phyloP scores from a whole-genome alignment of 75 land plant species.

The Chamaecyparis obtusa region DNA sequence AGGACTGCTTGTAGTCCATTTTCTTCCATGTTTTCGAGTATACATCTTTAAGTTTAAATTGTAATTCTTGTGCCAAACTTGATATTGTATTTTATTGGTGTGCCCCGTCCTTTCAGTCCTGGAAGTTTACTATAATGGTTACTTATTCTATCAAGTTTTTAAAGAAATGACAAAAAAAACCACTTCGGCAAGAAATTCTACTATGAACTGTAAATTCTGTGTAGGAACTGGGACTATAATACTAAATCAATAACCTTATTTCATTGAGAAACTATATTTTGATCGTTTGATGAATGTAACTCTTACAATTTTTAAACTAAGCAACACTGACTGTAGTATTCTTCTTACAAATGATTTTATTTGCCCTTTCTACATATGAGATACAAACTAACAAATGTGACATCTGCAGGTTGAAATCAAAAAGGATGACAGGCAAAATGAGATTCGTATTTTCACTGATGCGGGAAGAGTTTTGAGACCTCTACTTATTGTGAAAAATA shows the following conservation, averaged over 20 bases:
- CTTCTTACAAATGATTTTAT: not conserved
- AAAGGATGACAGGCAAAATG: slow-evolving; percentile 46
- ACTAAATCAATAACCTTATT: not conserved
- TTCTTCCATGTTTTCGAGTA: not conserved
- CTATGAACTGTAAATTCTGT: not conserved
- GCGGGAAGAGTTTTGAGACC: slow-evolving; percentile 90
- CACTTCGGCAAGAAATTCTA: not conserved
- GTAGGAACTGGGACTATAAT: not conserved
- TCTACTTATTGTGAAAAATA: slow-evolving; percentile 67
- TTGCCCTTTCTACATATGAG: not conserved
- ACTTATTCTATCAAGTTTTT: not conserved
- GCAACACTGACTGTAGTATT: not conserved
- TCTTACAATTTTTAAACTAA: not conserved
- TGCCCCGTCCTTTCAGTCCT: not conserved
- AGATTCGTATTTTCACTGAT: slow-evolving; percentile 77
- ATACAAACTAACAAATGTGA: not conserved
- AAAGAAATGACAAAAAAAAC: not conserved
- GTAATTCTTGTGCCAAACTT: not conserved
- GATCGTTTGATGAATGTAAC: not conserved
- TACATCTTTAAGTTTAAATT: not conserved
- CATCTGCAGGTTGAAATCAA: slow-evolving; percentile 72
- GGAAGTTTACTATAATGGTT: not conserved
- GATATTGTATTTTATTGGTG: not conserved
- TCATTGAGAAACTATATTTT: not conserved
- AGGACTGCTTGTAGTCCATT: not conserved